Conservation (phyloP, 2,329 filamentous ascomycete species). For the Pyrenochaeta sp. region DNA sequence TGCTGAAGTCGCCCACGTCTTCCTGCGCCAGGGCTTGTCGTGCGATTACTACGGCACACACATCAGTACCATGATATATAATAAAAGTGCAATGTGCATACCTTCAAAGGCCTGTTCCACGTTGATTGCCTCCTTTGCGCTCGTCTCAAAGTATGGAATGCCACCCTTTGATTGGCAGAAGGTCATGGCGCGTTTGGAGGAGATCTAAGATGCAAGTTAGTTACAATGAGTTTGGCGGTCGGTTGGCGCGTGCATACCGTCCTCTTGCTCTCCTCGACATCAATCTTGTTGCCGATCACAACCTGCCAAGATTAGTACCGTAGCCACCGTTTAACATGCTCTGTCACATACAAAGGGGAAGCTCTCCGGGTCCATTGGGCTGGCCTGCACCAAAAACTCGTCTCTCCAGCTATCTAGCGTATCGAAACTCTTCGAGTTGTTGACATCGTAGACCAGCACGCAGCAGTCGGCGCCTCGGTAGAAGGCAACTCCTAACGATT, state of each 20-base stretch:
- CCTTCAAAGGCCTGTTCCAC: conserved; percentile 85
- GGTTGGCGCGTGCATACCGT: conserved; percentile 65
- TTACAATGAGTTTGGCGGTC: conserved; percentile 16
- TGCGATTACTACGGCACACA: conserved; percentile 76
- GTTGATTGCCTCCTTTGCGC: conserved; percentile 97
- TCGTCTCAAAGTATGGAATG: conserved; percentile 99
- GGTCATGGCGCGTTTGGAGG: conserved; percentile 92
- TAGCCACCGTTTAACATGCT: not conserved
- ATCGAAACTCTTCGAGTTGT: conserved; percentile 99
- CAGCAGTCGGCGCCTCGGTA: conserved; percentile 98
- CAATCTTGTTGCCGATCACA: conserved; percentile 98
- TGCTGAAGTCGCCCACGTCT: conserved; percentile 96
- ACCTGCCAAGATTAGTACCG: conserved; percentile 64
- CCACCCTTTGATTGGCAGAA: conserved; percentile 98
- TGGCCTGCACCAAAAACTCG: conserved; percentile 97
- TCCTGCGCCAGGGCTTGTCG: conserved; percentile 95
- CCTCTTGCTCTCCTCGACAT: conserved; percentile 96
- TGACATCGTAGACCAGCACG: conserved; percentile 97
- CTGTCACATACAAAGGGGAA: conserved; percentile 85
- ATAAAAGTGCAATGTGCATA: conserved; percentile 36
- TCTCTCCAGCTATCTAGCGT: conserved; percentile 98
- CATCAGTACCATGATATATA: not conserved
- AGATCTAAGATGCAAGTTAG: conserved; percentile 70
- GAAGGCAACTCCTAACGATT: conserved; percentile 96
- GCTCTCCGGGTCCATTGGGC: conserved; percentile 92